Evolutionary conservation across 371 early-diverging fungal species (phyloP).

Genomic region (Mortierella sp.): DNA sequence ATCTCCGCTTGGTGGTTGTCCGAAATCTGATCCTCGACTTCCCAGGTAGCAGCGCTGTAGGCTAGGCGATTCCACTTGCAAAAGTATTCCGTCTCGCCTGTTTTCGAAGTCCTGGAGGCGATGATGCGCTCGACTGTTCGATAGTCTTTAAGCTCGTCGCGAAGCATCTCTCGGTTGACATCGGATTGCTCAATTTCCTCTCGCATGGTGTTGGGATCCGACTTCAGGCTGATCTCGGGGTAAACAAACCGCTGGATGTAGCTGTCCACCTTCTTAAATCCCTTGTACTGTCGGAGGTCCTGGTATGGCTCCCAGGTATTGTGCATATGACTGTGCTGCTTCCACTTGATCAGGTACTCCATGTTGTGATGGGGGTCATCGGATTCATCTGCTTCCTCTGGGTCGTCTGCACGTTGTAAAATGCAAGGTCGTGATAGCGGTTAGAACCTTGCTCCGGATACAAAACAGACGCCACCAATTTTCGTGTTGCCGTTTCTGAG

Average conservation of each 20-base stretch:
- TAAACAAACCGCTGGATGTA: conserved; percentile 80
- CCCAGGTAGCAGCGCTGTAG: conserved; percentile 95
- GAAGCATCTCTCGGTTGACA: conserved; percentile 85
- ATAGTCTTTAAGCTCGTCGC: conserved; percentile 88
- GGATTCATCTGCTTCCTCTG: conserved; percentile 63
- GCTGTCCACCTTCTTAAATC: conserved; percentile 92
- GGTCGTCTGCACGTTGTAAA: conserved; percentile 11
- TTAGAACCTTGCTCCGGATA: not conserved
- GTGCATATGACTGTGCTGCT: conserved; percentile 90
- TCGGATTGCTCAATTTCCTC: conserved; percentile 92
- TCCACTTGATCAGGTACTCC: conserved; percentile 95
- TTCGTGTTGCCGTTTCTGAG: not conserved
- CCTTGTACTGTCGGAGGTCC: conserved; percentile 80
- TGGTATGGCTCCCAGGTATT: conserved; percentile 90
- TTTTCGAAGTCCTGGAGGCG: conserved; percentile 62
- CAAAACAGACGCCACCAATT: not conserved
- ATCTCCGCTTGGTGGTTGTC: conserved; percentile 81
- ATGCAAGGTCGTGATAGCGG: no score
- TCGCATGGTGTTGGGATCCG: conserved; percentile 77
- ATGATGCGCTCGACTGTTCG: conserved; percentile 91
- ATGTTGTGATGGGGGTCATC: conserved; percentile 71
- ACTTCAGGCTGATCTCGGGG: conserved; percentile 72
- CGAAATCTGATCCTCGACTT: conserved; percentile 74
- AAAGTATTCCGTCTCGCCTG: conserved; percentile 83
- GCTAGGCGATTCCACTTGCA: conserved; percentile 93